phyloP scores from a whole-genome alignment of 2,329 filamentous ascomycete genomes.

The Apiospora arundinis region DNA sequence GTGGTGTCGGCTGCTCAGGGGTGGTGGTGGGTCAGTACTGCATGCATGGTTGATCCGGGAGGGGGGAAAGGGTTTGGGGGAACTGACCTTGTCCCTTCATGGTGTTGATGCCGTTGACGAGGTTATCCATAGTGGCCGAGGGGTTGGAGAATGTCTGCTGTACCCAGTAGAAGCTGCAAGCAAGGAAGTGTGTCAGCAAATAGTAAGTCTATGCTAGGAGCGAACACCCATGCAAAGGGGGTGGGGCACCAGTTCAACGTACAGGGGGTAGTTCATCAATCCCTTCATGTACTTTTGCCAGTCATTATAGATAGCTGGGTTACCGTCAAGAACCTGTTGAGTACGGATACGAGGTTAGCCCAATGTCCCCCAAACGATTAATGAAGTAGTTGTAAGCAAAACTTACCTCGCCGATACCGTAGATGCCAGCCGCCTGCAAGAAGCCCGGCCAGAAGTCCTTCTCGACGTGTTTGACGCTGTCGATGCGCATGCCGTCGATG shows the following conservation, averaged over 20 bases:
- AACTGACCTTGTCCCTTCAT: slow-evolving; percentile 30
- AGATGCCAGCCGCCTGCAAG: slow-evolving; percentile 51
- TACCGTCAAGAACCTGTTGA: slow-evolving; percentile 48
- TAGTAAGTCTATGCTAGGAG: not conserved
- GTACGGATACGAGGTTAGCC: not conserved
- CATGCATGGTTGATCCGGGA: not conserved
- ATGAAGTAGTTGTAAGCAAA: not conserved
- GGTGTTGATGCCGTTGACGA: slow-evolving; percentile 41
- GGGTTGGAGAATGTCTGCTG: slow-evolving; percentile 42
- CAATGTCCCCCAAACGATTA: not conserved
- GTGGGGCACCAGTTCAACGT: slow-evolving; percentile 27
- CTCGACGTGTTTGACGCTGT: slow-evolving; percentile 56
- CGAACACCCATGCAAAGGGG: not conserved
- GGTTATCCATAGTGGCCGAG: slow-evolving; percentile 40
- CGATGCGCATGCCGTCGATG: slow-evolving; percentile 58
- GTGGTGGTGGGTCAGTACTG: not conserved
- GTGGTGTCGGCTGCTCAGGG: slow-evolving; percentile 36
- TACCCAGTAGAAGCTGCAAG: slow-evolving; percentile 47
- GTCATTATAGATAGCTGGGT: slow-evolving; percentile 49
- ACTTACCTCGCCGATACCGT: slow-evolving; percentile 53
- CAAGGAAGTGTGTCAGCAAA: slow-evolving; percentile 19
- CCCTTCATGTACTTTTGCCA: slow-evolving; percentile 56
- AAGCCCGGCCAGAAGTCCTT: slow-evolving; percentile 56
- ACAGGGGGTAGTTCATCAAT: slow-evolving; percentile 58
- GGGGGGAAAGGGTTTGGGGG: too few species aligned